Conservation (phyloP, 1,284 basidiomycete genomes). For the Lentinula novae-zelandiae region DNA sequence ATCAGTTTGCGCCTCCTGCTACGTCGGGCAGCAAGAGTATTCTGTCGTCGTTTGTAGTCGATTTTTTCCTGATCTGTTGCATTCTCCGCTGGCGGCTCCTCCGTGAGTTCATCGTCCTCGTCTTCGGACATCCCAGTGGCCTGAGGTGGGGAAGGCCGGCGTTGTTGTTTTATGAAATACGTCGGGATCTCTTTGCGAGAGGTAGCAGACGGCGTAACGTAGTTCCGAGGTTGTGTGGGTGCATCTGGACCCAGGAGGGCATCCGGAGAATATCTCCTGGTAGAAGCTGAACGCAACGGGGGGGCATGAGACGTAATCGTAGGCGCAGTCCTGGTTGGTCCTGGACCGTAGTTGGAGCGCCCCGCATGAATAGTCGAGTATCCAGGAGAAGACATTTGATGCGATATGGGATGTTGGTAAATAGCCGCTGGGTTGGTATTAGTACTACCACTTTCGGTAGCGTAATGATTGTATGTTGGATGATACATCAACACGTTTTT, state of each 20-base stretch:
- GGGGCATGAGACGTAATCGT: neutral
- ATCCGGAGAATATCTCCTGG: constrained; percentile 14
- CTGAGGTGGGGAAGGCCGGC: constrained; percentile 35
- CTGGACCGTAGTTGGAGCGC: constrained; percentile 2
- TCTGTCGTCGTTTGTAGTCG: constrained; percentile 74
- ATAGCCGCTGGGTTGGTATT: constrained; percentile 1
- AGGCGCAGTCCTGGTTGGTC: constrained; percentile 1
- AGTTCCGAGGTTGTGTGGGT: constrained; percentile 42
- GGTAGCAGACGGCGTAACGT: constrained; percentile 40
- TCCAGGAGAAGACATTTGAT: constrained; percentile 6
- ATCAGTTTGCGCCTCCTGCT: constrained; percentile 75
- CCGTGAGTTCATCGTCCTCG: constrained; percentile 45
- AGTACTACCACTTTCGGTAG: neutral
- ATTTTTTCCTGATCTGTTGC: constrained; percentile 68
- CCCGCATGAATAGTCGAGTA: neutral
- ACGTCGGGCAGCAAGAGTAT: constrained; percentile 78
- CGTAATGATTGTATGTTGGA: neutral
- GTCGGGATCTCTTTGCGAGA: constrained; percentile 44
- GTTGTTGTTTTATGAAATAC: constrained; percentile 28
- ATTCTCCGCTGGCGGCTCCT: constrained; percentile 34
- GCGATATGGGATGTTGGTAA: constrained; percentile 4
- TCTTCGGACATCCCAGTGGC: constrained; percentile 40
- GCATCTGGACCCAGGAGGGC: constrained; percentile 30
- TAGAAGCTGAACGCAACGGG: neutral
- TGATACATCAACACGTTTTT: neutral